Percentiles rank a stretch among this genome's conserved stretches.
Evolutionary conservation across 2,329 filamentous ascomycete species (phyloP).

Genomic region (Beauveria australis): DNA sequence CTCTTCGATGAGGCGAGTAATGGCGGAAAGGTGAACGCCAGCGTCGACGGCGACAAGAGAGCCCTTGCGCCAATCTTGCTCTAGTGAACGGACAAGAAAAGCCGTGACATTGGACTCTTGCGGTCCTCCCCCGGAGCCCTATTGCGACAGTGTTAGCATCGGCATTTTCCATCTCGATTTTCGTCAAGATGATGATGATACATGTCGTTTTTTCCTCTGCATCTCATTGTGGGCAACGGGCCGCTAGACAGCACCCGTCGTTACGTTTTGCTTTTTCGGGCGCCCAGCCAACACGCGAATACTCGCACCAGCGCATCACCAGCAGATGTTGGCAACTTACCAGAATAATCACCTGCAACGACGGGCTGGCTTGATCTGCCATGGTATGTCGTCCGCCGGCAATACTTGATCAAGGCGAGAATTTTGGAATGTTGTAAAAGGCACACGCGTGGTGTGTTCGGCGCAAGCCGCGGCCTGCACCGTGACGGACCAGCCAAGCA

Average conservation of each 20-base stretch:
- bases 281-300: neutral
- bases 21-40: conserved; percentile 79
- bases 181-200: no score
- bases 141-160: conserved; percentile 9
- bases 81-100: conserved; percentile 75
- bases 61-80: conserved; percentile 69
- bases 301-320: neutral
- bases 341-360: conserved; percentile 66
- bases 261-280: neutral
- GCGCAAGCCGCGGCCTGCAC: neutral
- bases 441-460: no score
- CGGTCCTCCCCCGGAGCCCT: conserved; percentile 88
- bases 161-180: no score
- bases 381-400: conserved; percentile 13
- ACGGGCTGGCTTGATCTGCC: conserved; percentile 31
- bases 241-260: conserved; percentile 1
- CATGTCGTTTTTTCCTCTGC: neutral
- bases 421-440: neutral
- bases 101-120: conserved; percentile 85
- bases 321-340: conserved; percentile 41
- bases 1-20: conserved; percentile 68
- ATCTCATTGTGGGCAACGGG: neutral
- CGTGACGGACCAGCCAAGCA: neutral
- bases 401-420: neutral
- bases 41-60: conserved; percentile 91